Percentiles rank a stretch among this genome's conserved stretches.
Evolutionary conservation across 2,329 filamentous ascomycete genomes (phyloP).

Genomic region (Orbilia blumenaviensis): DNA sequence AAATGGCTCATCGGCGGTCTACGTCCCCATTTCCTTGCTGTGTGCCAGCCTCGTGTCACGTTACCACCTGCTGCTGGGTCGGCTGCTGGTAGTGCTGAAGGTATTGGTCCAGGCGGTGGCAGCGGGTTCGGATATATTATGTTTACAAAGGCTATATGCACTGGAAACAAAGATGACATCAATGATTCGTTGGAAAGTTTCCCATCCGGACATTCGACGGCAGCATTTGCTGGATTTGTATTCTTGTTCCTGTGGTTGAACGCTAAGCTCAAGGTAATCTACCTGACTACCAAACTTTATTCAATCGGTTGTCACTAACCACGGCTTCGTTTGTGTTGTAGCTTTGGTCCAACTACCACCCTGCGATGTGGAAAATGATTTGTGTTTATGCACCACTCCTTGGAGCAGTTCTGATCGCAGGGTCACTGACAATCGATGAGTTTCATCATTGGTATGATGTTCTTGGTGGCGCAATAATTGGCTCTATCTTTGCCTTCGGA

Average conservation of each 20-base stretch:
- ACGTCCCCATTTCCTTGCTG: conserved; percentile 75
- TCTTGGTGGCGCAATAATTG: conserved; percentile 73
- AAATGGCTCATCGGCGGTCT: conserved; percentile 79
- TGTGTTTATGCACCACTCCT: conserved; percentile 73
- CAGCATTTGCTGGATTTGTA: conserved; percentile 76
- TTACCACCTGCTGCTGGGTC: conserved; percentile 66
- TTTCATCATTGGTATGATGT: conserved; percentile 81
- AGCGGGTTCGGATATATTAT: conserved; percentile 71
- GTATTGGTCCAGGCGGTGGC: conserved; percentile 59
- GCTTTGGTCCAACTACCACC: conserved; percentile 73
- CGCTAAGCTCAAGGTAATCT: conserved; percentile 76
- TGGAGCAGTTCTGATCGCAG: conserved; percentile 73
- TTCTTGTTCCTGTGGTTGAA: conserved; percentile 79
- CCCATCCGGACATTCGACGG: conserved; percentile 77
- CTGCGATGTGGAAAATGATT: conserved; percentile 77
- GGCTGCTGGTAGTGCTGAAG: conserved; percentile 63
- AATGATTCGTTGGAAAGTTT: conserved; percentile 76
- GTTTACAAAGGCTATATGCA: conserved; percentile 76
- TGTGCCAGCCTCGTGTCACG: conserved; percentile 59
- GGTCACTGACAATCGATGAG: conserved; percentile 75
- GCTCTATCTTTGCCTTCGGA: conserved; percentile 72
- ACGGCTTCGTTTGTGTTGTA: background rate
- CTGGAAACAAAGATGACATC: conserved; percentile 71
- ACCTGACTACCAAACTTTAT: background rate
- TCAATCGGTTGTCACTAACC: background rate